Conservation (phyloP, 2,329 filamentous ascomycete species). For the Nothophaeocryptopus gaeumannii region DNA sequence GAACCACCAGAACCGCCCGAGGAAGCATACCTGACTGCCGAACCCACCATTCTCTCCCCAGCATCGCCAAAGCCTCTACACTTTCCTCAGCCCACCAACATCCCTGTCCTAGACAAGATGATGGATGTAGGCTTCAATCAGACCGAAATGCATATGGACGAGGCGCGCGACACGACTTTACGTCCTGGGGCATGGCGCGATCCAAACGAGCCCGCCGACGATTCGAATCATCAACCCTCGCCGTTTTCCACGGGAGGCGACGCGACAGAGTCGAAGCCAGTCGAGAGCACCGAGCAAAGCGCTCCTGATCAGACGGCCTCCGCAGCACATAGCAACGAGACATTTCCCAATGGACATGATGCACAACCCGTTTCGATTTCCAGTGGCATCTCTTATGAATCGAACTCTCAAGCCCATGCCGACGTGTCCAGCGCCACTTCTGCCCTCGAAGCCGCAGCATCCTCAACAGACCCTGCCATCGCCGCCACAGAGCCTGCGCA, state of each 20-base stretch:
- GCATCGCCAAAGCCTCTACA: slow-evolving; percentile 69
- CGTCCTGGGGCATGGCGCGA: slow-evolving; percentile 35
- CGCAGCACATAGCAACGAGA: slow-evolving; percentile 23
- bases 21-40: slow-evolving; percentile 62
- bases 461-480: slow-evolving; percentile 17
- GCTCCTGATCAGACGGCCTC: background rate
- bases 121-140: slow-evolving; percentile 71
- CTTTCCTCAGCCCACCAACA: slow-evolving; percentile 64
- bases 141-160: slow-evolving; percentile 56
- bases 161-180: slow-evolving; percentile 35
- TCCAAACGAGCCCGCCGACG: slow-evolving; percentile 25
- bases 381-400: slow-evolving; percentile 23
- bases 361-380: slow-evolving; percentile 16
- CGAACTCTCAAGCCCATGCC: slow-evolving; percentile 14
- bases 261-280: slow-evolving; percentile 7
- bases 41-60: slow-evolving; percentile 58
- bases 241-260: slow-evolving; percentile 25
- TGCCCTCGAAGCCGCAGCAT: slow-evolving; percentile 10
- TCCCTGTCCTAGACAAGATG: slow-evolving; percentile 67
- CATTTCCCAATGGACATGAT: slow-evolving; percentile 19
- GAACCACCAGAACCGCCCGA: slow-evolving; percentile 41
- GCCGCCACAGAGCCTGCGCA: slow-evolving; percentile 13
- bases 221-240: slow-evolving; percentile 10
- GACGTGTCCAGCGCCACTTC: slow-evolving; percentile 13
- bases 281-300: slow-evolving; percentile 3